Percentiles rank a stretch among this genome's conserved stretches.
phyloP scores from a whole-genome alignment of 2,329 filamentous ascomycete species.

The Aureobasidium pullulans region DNA sequence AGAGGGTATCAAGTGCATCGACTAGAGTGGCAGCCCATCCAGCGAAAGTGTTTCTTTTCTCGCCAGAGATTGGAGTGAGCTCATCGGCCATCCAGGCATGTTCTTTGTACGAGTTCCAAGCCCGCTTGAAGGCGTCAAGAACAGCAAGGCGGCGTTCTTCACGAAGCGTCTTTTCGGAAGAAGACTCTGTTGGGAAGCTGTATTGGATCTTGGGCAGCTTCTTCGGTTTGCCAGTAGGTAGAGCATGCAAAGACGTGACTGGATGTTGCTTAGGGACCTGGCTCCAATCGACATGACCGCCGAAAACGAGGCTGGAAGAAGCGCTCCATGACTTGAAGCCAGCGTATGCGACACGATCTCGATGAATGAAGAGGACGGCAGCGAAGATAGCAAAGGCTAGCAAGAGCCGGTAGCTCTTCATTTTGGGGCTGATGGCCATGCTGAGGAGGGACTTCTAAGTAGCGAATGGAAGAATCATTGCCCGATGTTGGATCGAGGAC shows the following conservation, averaged over 20 bases:
- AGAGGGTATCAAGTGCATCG: conserved; percentile 64
- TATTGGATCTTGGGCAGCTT: conserved; percentile 37
- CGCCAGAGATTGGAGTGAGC: conserved; percentile 43
- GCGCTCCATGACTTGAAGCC: conserved; percentile 10
- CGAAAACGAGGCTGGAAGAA: background rate
- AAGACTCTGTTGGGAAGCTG: conserved; percentile 31
- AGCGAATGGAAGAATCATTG: background rate
- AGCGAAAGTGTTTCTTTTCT: conserved; percentile 71
- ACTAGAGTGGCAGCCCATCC: conserved; percentile 84
- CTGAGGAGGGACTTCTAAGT: background rate
- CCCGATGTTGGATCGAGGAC: background rate
- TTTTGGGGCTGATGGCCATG: conserved; percentile 8
- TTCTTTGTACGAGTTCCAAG: conserved; percentile 38
- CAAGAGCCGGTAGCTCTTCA: conserved; percentile 14
- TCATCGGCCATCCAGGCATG: conserved; percentile 45
- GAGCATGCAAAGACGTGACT: conserved; percentile 27
- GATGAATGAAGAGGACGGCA: conserved; percentile 12
- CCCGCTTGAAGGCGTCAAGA: conserved; percentile 35
- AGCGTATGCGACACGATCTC: conserved; percentile 11
- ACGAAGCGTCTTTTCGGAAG: conserved; percentile 24
- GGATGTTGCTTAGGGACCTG: conserved; percentile 34
- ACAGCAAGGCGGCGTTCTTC: conserved; percentile 32
- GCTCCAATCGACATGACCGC: conserved; percentile 28
- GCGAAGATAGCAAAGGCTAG: conserved; percentile 12
- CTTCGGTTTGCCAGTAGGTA: conserved; percentile 32